Conservation (phyloP, 768 basidiomycete species). For the Sporobolomyces pararoseus region DNA sequence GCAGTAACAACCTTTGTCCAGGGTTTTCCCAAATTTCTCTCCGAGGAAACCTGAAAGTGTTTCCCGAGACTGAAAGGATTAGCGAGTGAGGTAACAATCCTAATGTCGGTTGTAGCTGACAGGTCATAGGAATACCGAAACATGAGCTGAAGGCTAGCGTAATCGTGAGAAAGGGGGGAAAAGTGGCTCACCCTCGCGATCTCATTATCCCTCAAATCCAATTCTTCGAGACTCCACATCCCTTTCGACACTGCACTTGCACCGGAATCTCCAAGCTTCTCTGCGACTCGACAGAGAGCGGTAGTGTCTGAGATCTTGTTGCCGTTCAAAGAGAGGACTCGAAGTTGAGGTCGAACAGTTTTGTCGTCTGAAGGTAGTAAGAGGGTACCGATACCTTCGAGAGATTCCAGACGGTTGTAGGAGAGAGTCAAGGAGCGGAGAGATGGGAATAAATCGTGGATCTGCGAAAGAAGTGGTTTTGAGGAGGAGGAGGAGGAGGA, state of each 20-base stretch:
- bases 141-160: neutral
- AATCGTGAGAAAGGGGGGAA: neutral
- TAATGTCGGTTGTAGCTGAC: constrained; percentile 22
- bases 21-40: constrained; percentile 32
- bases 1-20: constrained; percentile 10
- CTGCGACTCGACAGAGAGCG: constrained; percentile 13
- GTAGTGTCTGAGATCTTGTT: constrained; percentile 11
- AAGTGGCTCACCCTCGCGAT: constrained; percentile 3
- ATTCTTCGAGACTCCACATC: constrained; percentile 22
- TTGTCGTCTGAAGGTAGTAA: neutral
- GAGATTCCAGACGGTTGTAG: constrained; percentile 27
- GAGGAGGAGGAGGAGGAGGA: neutral
- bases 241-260: neutral
- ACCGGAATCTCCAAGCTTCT: neutral
- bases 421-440: constrained; percentile 13
- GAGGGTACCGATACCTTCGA: constrained; percentile 13
- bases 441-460: neutral
- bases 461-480: neutral
- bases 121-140: too few relatives aligned
- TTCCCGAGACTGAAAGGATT: constrained; percentile 23
- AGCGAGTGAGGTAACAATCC: constrained; percentile 19
- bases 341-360: neutral
- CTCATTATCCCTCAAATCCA: constrained; percentile 29
- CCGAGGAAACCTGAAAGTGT: constrained; percentile 35
- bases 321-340: constrained; percentile 11